These are phyloP conservation scores for Dovyalis caffra DNA, from an alignment of 345 rosid genomes.

Conservation along the genomic window DNA sequence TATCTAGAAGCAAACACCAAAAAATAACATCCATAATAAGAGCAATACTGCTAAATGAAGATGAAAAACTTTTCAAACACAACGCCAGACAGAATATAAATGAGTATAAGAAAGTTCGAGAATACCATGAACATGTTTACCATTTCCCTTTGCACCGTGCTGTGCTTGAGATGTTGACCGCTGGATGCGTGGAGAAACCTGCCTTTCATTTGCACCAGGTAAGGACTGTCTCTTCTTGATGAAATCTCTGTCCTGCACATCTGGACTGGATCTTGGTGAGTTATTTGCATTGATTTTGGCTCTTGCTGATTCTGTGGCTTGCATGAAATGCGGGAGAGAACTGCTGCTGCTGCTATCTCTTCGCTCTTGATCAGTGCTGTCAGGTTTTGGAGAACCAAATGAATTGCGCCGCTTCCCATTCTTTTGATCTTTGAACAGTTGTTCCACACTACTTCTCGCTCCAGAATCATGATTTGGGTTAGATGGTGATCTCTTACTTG, in stretches of 20 bases:
- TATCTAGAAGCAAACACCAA: neutral
- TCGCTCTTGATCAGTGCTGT: slow-evolving; percentile 60
- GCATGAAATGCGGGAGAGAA: slow-evolving; percentile 95
- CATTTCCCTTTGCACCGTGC: slow-evolving; percentile 60
- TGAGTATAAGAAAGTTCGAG: neutral
- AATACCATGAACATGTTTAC: slow-evolving; percentile 40
- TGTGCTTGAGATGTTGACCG: slow-evolving; percentile 64
- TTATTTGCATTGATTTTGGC: slow-evolving; percentile 74
- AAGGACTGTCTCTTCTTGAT: slow-evolving; percentile 85
- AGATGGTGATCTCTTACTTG: slow-evolving; percentile 58
- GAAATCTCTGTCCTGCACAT: slow-evolving; percentile 73
- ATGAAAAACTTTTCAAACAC: neutral
- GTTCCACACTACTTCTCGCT: slow-evolving; percentile 41
- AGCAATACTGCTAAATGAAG: neutral
- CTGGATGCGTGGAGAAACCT: slow-evolving; percentile 80
- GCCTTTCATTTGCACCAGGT: slow-evolving; percentile 81
- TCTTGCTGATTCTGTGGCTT: slow-evolving; percentile 87
- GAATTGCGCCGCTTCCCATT: slow-evolving; percentile 66
- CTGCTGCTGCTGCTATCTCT: slow-evolving; percentile 64
- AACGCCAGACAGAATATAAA: neutral
- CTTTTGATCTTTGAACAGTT: slow-evolving; percentile 59
- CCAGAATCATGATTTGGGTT: slow-evolving; percentile 54
- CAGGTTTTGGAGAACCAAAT: slow-evolving; percentile 51
- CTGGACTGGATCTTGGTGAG: slow-evolving; percentile 96
- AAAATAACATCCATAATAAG: neutral